phyloP scores from a whole-genome alignment of 495 filamentous ascomycete species.

The Extremus antarcticus region DNA sequence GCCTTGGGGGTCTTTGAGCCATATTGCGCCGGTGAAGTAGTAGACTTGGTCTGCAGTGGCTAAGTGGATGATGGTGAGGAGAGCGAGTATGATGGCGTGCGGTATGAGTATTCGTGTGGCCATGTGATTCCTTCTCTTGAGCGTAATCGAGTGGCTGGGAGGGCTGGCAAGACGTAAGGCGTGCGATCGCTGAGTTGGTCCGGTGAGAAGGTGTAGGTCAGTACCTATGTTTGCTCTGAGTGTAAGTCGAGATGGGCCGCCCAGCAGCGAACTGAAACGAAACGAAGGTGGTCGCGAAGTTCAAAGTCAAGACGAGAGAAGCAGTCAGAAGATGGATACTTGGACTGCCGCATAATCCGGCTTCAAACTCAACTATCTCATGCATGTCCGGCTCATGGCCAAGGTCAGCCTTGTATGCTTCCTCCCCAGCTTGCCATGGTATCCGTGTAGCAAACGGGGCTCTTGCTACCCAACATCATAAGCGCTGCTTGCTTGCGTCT shows the following conservation, averaged over 20 bases:
- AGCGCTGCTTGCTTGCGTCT: too few species aligned
- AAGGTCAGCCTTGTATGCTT: background rate
- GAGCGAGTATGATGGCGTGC: background rate
- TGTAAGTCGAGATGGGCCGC: background rate
- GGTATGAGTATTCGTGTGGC: background rate
- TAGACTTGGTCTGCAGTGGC: slow-evolving; percentile 7
- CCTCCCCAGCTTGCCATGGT: background rate
- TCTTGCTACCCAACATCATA: too few species aligned
- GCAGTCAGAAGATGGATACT: background rate
- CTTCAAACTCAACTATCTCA: background rate
- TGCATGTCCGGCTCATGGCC: background rate
- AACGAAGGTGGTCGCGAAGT: background rate
- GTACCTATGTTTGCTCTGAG: background rate
- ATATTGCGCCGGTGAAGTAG: slow-evolving; percentile 19
- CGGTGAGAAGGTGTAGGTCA: background rate
- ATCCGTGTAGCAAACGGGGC: background rate
- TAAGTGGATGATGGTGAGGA: background rate
- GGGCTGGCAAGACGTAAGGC: background rate
- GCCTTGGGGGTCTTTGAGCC: slow-evolving; percentile 11
- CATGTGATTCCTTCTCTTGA: background rate
- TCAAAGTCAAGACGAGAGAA: background rate
- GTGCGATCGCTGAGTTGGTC: too few species aligned
- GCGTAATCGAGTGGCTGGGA: slow-evolving; percentile 9
- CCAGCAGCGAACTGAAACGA: background rate
- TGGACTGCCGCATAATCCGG: background rate